Conservation (phyloP, 352 stramenopile species). For the Globisporangium acanthophoron region DNA sequence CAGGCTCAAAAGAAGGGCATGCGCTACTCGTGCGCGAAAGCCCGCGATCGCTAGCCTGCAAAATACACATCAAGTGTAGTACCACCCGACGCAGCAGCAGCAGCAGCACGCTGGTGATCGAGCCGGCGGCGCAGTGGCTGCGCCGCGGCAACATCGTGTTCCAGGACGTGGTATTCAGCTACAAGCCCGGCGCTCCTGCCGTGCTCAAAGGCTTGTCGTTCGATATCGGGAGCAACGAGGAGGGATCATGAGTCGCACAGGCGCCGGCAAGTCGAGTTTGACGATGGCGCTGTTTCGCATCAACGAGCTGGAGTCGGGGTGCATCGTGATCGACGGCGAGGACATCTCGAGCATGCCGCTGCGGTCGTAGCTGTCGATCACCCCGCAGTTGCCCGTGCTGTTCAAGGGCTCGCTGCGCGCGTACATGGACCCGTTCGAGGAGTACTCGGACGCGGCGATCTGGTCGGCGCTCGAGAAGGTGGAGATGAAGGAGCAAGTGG, state of each 20-base stretch:
- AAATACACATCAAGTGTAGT: too few relatives aligned
- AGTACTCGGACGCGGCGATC: slow-evolving; percentile 42
- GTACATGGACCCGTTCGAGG: slow-evolving; percentile 84
- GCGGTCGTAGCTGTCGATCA: slow-evolving; percentile 46
- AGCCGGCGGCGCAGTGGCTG: too few relatives aligned
- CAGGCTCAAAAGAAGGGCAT: too few relatives aligned
- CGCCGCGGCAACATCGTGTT: neutral
- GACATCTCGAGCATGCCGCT: slow-evolving; percentile 17
- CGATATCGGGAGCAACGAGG: too few relatives aligned
- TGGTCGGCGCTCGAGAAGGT: slow-evolving; percentile 58
- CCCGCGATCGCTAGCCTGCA: too few relatives aligned
- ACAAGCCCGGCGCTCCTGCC: too few relatives aligned
- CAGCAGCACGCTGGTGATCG: neutral
- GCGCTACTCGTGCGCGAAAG: too few relatives aligned
- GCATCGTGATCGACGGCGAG: slow-evolving; percentile 69
- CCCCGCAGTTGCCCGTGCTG: slow-evolving; percentile 67
- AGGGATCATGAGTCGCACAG: too few relatives aligned
- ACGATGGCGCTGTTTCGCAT: slow-evolving; percentile 91
- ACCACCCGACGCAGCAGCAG: too few relatives aligned
- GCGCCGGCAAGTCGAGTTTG: too few relatives aligned
- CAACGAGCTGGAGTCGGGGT: slow-evolving; percentile 77
- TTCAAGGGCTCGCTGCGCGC: slow-evolving; percentile 80
- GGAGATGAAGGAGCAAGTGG: slow-evolving; percentile 58
- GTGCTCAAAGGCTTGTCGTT: too few relatives aligned
- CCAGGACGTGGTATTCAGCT: neutral